A percentile compares a stretch with the other conserved stretches of the same genome.
Conservation (phyloP, 2,329 filamentous ascomycete genomes). For the Orbilia oligospora region DNA sequence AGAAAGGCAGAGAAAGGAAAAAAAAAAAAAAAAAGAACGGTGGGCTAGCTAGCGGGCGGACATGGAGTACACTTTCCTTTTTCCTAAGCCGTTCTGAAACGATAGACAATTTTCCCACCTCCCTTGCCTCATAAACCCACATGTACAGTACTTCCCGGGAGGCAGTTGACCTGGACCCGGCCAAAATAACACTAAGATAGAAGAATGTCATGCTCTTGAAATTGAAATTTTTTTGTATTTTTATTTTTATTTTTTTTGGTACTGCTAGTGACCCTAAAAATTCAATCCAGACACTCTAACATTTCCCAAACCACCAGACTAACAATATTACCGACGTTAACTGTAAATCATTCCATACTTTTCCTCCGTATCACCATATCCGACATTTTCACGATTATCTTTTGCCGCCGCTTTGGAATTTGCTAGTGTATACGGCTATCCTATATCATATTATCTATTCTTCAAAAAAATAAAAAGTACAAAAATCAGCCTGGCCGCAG, state of each 20-base stretch:
- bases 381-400: constrained; percentile 14
- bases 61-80: constrained; percentile 30
- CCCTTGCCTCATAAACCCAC: constrained; percentile 60
- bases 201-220: constrained; percentile 55
- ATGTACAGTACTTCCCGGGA: constrained; percentile 59
- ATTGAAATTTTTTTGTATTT: constrained; percentile 30
- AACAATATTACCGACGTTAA: constrained; percentile 38
- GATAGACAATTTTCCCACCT: constrained; percentile 60
- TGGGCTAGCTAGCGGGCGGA: constrained; percentile 4
- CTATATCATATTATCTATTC: neutral
- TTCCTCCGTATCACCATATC: constrained; percentile 25
- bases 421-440: constrained; percentile 12
- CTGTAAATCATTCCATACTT: constrained; percentile 15
- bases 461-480: neutral
- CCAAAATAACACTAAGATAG: constrained; percentile 57
- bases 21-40: constrained; percentile 13
- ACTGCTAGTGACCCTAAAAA: constrained; percentile 50
- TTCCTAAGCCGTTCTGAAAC: constrained; percentile 56
- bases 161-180: constrained; percentile 59
- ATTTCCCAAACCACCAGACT: constrained; percentile 34
- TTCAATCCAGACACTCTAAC: constrained; percentile 52
- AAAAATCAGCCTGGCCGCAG: constrained; percentile 23
- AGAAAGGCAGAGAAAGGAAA: constrained; percentile 21
- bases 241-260: constrained; percentile 38
- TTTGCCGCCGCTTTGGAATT: neutral